A percentile compares a stretch with the other conserved stretches of the same genome.
Evolutionary conservation across 176 grass and related monocot species (phyloP).

Genomic region (Alloteropsis semialata): DNA sequence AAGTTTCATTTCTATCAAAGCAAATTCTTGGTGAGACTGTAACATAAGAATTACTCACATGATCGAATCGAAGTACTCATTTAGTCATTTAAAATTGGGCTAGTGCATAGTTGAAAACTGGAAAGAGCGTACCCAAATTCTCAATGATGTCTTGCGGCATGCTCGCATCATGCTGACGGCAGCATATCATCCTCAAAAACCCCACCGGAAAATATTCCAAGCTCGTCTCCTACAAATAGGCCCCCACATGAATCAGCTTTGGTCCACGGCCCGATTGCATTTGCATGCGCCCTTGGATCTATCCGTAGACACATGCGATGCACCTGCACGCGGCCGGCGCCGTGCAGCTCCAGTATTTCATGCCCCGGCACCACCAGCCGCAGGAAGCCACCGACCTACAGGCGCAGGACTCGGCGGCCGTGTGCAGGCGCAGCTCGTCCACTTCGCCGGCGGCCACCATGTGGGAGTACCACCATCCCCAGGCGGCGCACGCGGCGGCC

Average conservation of each 20-base stretch:
- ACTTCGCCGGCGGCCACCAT: constrained; percentile 34
- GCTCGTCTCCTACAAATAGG: constrained; percentile 46
- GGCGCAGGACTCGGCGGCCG: not conserved
- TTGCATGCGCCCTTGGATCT: not conserved
- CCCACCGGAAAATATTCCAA: constrained; percentile 16
- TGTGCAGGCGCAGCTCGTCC: not conserved
- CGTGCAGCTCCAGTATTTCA: constrained; percentile 55
- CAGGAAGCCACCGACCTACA: constrained; percentile 6
- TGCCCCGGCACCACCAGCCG: constrained; percentile 34
- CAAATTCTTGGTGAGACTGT: not conserved
- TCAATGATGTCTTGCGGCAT: constrained; percentile 52
- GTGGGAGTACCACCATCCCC: constrained; percentile 53
- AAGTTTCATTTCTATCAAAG: not conserved
- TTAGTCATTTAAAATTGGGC: not conserved
- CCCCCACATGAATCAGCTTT: constrained; percentile 27
- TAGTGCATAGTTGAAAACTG: not conserved
- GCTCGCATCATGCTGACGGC: constrained; percentile 46
- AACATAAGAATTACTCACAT: not conserved
- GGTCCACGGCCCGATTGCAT: constrained; percentile 43
- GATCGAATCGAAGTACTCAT: not conserved
- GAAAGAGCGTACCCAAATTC: constrained; percentile 23
- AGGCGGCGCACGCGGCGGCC: constrained; percentile 17
- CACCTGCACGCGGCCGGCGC: constrained; percentile 36
- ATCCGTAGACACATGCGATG: constrained; percentile 47
- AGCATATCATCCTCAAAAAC: constrained; percentile 30